phyloP scores from a whole-genome alignment of 306 rosid species.

The Quercus mongolica region DNA sequence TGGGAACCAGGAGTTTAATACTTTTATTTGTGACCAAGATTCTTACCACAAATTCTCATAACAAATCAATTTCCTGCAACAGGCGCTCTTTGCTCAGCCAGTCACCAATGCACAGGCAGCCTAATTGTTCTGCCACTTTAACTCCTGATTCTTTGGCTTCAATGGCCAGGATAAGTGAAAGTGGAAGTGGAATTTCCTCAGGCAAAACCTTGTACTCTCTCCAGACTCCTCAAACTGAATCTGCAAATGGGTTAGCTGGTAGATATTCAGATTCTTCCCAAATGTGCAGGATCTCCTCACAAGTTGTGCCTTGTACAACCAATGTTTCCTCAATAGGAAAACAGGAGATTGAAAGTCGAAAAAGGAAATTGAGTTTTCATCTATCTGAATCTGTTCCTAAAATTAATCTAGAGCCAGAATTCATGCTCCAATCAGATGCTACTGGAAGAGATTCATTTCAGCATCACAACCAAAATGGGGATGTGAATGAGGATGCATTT shows the following conservation, averaged over 20 bases:
- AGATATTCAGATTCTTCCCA: constrained; percentile 28
- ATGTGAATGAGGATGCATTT: constrained; percentile 30
- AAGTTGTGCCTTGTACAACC: constrained; percentile 36
- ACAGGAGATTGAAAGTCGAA: constrained; percentile 35
- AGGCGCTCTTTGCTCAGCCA: constrained; percentile 97
- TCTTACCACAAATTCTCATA: background rate
- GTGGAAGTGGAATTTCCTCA: constrained; percentile 41
- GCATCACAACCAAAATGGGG: background rate
- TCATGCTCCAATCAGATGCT: constrained; percentile 44
- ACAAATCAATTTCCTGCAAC: constrained; percentile 17
- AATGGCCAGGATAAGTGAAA: constrained; percentile 36
- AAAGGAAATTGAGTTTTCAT: constrained; percentile 50
- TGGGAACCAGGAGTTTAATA: too few species aligned
- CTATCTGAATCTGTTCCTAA: constrained; percentile 47
- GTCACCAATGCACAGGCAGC: constrained; percentile 49
- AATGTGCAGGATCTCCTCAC: constrained; percentile 27
- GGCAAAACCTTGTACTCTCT: constrained; percentile 31
- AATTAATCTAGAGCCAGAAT: constrained; percentile 59
- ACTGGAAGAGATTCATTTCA: constrained; percentile 28
- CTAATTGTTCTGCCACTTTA: constrained; percentile 22
- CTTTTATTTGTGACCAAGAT: too few species aligned
- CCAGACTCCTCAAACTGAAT: constrained; percentile 30
- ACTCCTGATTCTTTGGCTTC: constrained; percentile 44
- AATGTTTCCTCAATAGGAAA: constrained; percentile 21
- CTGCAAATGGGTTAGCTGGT: constrained; percentile 31